These are phyloP conservation scores for Boletus edulis DNA, from an alignment of 768 basidiomycete species.

Conservation along the genomic window DNA sequence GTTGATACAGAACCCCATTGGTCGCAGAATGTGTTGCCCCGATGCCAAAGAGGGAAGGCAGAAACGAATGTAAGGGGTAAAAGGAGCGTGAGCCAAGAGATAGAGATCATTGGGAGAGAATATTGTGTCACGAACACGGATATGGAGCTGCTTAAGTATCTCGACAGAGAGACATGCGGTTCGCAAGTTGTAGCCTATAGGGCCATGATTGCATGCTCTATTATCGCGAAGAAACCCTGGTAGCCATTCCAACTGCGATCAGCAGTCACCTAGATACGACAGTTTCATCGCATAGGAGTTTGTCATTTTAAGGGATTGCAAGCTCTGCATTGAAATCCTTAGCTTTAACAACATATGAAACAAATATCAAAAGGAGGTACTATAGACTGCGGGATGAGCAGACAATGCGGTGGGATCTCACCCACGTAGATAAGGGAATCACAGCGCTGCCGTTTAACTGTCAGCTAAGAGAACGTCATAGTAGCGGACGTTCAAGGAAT, in stretches of 20 bases:
- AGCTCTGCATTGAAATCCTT: neutral
- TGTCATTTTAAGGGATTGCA: neutral
- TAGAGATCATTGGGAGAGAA: conserved; percentile 10
- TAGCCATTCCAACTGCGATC: neutral
- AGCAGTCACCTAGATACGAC: conserved; percentile 1
- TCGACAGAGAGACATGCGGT: neutral
- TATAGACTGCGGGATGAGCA: neutral
- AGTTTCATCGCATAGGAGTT: neutral
- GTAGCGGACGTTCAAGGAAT: no score
- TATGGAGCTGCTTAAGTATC: conserved; percentile 11
- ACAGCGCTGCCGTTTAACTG: neutral
- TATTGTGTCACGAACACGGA: neutral
- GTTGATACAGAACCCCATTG: conserved; percentile 51
- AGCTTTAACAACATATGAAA: neutral
- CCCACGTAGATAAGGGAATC: neutral
- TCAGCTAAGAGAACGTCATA: no score
- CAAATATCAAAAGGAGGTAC: neutral
- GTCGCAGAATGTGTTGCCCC: conserved; percentile 30
- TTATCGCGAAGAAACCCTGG: no score
- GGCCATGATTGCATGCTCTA: neutral
- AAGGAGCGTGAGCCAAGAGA: conserved; percentile 10
- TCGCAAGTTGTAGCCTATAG: neutral
- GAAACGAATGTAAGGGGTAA: conserved; percentile 23
- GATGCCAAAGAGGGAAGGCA: neutral
- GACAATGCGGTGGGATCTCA: no score